phyloP scores from a whole-genome alignment of 352 stramenopile genomes.

The Pythium oligandrum region DNA sequence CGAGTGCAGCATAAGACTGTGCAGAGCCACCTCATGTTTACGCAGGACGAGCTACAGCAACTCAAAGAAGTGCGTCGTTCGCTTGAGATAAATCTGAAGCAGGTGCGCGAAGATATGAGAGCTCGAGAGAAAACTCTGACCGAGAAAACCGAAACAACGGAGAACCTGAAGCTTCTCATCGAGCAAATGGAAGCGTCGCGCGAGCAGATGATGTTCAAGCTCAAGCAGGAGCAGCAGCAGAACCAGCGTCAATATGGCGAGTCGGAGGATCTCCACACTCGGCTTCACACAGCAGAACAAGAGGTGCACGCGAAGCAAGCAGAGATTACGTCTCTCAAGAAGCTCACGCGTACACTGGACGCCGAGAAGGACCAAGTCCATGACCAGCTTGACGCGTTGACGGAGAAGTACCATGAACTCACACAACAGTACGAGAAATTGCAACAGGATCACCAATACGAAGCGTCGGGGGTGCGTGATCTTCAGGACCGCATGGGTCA shows the following conservation, averaged over 20 bases:
- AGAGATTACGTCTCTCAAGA: conserved; percentile 61
- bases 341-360: conserved; percentile 61
- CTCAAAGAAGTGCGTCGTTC: conserved; percentile 44
- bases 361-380: conserved; percentile 66
- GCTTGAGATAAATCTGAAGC: conserved; percentile 47
- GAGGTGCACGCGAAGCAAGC: conserved; percentile 33
- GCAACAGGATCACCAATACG: conserved; percentile 26
- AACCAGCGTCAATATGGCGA: conserved; percentile 51
- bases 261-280: conserved; percentile 43
- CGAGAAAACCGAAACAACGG: conserved; percentile 55
- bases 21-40: conserved; percentile 49
- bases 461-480: conserved; percentile 26
- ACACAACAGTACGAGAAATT: conserved; percentile 45
- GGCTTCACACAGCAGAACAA: conserved; percentile 39
- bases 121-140: conserved; percentile 50
- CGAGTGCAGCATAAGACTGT: conserved; percentile 46
- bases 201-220: conserved; percentile 72
- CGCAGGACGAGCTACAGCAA: conserved; percentile 59
- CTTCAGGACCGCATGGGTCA: conserved; percentile 55
- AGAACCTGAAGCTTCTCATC: conserved; percentile 70
- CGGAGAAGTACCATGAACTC: conserved; percentile 63
- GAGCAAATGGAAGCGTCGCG: conserved; percentile 82
- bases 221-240: conserved; percentile 70
- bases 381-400: conserved; percentile 66
- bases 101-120: conserved; percentile 54